These are phyloP conservation scores for Bryum argenteum DNA, from an alignment of 225 moss, liverwort and hornwort genomes.

Conservation along the genomic window DNA sequence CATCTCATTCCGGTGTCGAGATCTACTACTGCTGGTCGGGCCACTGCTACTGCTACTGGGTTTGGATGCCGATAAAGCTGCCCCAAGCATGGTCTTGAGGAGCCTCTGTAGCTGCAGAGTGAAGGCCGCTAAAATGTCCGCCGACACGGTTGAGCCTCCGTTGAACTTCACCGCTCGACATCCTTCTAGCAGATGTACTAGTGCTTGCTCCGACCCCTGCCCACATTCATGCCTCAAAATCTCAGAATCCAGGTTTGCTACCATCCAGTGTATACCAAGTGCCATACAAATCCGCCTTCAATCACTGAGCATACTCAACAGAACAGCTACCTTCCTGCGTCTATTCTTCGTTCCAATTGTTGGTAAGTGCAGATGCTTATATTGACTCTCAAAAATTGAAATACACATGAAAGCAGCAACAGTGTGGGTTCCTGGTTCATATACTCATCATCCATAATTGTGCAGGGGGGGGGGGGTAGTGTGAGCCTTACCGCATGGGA, in stretches of 20 bases:
- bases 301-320: too few species aligned
- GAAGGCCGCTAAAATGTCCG: constrained; percentile 39
- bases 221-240: background rate
- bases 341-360: too few species aligned
- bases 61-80: constrained; percentile 55
- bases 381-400: too few species aligned
- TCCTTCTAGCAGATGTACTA: constrained; percentile 70
- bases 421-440: too few species aligned
- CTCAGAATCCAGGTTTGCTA: background rate
- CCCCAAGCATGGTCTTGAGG: constrained; percentile 73
- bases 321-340: too few species aligned
- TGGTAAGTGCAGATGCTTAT: too few species aligned
- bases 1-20: constrained; percentile 42
- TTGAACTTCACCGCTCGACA: constrained; percentile 46
- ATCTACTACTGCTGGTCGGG: constrained; percentile 28
- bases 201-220: constrained; percentile 79
- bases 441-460: too few species aligned
- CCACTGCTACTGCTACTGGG: constrained; percentile 29
- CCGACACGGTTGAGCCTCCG: constrained; percentile 35
- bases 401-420: too few species aligned
- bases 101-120: constrained; percentile 67
- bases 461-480: too few species aligned
- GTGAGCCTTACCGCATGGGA: constrained; percentile 64
- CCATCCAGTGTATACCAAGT: background rate
- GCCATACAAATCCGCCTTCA: background rate